Base-by-base conservation (phyloP, 139 green algal genomes). In the Diplosphaera chodatii region DNA sequence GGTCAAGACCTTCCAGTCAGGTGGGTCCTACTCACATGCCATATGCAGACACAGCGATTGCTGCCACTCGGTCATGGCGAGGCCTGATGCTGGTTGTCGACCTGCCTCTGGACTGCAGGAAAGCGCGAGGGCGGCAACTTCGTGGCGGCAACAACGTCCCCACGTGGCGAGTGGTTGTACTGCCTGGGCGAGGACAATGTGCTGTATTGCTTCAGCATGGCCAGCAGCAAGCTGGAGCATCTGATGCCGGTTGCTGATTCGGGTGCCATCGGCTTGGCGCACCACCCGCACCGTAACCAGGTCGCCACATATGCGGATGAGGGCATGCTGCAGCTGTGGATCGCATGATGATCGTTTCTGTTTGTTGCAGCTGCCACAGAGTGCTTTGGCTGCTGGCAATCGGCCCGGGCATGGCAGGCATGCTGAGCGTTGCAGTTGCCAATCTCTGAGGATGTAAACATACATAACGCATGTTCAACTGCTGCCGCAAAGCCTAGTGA, bases 261-360 rank as follows among this genome's bases (percentile, higher is more conserved):
- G 74, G 88, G 84, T 5, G 78, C 89, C 16, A 96, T 99, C 68
- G 91, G 94, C 16, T 31, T 99, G 21, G 76, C 81, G 4, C 92
- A 97, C 75, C 94, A 99, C 80, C 94, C 94, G 1, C 87, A 93
- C 76, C 82, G 91, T 27, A 99, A 98, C 73, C 69, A 97, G 59
- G n/a, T 99, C 28, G 93, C 93, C 25, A 97, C 90, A 0, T 96
- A 77, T 40, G 84, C 84, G 0, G 81, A 87, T 34, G 91, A 96
- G 20, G 89, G 92, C 8, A 78, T 80, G 20, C 71, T 98, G 15
- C 92, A 92, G 75, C 85, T 91, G 18, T 99, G 91, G 89, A 91
- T 83, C 63, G 70, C 81, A 0, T 80, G n/a, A n/a, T n/a, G n/a
- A n/a, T n/a, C n/a, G n/a, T n/a, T n/a, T n/a, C n/a, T n/a, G n/a